Evolutionary conservation across 208 protist genomes (phyloP), one percentile per base, ranked within the genome.

Genomic region (Leptomonas pyrrhocoris): DNA sequence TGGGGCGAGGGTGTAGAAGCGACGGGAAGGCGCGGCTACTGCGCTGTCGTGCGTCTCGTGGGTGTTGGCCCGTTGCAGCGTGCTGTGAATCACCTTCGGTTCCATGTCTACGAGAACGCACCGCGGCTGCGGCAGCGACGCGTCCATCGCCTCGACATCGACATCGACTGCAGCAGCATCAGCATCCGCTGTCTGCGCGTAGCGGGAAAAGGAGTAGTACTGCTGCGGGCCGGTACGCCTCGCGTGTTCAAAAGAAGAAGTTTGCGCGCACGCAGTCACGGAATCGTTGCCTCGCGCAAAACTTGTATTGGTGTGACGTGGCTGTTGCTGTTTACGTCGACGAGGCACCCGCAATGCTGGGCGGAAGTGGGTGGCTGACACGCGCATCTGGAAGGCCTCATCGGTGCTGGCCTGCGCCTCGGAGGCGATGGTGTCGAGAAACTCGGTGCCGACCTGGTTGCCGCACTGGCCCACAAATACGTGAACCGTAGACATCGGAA

Each of bases 31-130:
- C 9, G 16, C 25, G 6, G 23, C 9, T 2, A n/a, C 18, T 3
- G 68, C 38, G 46, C 25, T 50, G 57, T 31, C 34, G 2, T 13
- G n/a, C 42, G 43, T 25, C 7, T 0, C 38, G 21, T 16, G 19
- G 28, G 65, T 54, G 48, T 77, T 83, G 23, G 48, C 58, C 13
- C 73, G 77, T 38, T 61, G 40, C 23, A 84, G 34, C 8, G 64
- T 65, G 62, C 73, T 38, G 43, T 80, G 55, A 40, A 97, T 87
- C 0, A 92, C 93, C 70, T 97, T 96, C 3, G 89, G 93, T 73
- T 97, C 91, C 87, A 94, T 95, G 58, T 97, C 93, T 23, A 97
- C 82, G 71, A 96, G 79, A 16, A 97, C 88, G 76, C 79, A 92
- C 2, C 90, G 83, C 7, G 93, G 86, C 42, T 88, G 67, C 13